These are phyloP conservation scores for Fusarium protoensiforme DNA, from an alignment of 2,329 filamentous ascomycete species.

Conservation along the genomic window DNA sequence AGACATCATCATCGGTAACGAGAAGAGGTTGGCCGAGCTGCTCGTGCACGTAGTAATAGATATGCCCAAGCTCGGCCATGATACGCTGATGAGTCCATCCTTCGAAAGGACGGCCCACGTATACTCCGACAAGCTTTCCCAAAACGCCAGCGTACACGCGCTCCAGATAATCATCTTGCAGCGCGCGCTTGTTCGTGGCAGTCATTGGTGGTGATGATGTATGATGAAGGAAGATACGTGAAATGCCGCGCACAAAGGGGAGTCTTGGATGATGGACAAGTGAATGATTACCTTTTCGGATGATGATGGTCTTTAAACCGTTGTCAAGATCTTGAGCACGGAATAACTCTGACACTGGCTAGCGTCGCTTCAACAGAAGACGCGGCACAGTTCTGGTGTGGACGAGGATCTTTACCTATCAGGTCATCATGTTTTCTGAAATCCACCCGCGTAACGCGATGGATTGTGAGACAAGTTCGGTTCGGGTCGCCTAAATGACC, in stretches of 20 bases:
- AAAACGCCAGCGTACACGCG: conserved; percentile 10
- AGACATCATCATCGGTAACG: conserved; percentile 7
- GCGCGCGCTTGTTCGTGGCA: neutral
- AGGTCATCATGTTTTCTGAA: neutral
- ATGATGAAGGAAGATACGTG: neutral
- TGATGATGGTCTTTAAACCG: neutral
- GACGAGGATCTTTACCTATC: neutral
- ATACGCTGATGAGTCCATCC: conserved; percentile 8
- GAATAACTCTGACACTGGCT: neutral
- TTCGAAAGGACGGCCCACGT: conserved; percentile 5
- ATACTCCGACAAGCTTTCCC: conserved; percentile 7
- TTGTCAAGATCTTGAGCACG: neutral
- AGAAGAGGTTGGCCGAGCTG: conserved; percentile 1
- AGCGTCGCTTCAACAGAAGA: too few relatives aligned
- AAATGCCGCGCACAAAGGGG: neutral
- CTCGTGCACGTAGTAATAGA: conserved; percentile 12
- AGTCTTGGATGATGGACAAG: neutral
- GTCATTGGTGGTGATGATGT: neutral
- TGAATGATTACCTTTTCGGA: neutral
- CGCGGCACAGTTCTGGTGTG: neutral
- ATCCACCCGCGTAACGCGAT: neutral
- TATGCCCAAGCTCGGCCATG: neutral
- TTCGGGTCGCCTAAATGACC: neutral
- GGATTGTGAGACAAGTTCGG: neutral
- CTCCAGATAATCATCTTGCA: neutral